phyloP scores from a whole-genome alignment of 2,329 filamentous ascomycete genomes.

The Phaeosphaeria sp. region DNA sequence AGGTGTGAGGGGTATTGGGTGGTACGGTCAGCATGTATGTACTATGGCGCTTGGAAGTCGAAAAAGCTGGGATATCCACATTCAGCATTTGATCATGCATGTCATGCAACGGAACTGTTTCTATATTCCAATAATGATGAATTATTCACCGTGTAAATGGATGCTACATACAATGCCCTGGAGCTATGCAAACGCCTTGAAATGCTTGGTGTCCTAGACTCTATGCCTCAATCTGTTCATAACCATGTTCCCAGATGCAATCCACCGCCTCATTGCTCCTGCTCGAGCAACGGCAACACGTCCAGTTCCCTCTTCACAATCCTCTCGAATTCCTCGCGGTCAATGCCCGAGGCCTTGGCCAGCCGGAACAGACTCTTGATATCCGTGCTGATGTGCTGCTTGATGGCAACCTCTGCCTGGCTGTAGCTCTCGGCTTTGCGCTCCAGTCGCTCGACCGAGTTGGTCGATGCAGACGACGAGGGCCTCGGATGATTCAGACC shows the following conservation, averaged over 20 bases:
- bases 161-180: not conserved
- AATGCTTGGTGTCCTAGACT: not conserved
- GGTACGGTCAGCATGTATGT: not conserved
- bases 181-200: not conserved
- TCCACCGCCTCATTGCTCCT: slow-evolving; percentile 46
- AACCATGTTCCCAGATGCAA: not conserved
- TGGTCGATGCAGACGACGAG: slow-evolving; percentile 51
- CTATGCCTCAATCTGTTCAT: not conserved
- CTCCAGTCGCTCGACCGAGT: slow-evolving; percentile 66
- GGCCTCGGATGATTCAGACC: slow-evolving; percentile 44
- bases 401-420: slow-evolving; percentile 74
- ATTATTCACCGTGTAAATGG: not conserved
- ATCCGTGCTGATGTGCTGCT: slow-evolving; percentile 79
- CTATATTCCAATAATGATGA: not conserved
- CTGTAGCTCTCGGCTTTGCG: slow-evolving; percentile 63
- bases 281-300: slow-evolving; percentile 72
- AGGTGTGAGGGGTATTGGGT: not conserved
- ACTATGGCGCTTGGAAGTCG: not conserved
- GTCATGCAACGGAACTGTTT: not conserved
- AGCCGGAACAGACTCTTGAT: slow-evolving; percentile 79
- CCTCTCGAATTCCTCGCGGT: slow-evolving; percentile 75
- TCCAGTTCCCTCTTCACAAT: slow-evolving; percentile 76
- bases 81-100: not conserved
- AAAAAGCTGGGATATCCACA: not conserved
- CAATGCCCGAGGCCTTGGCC: slow-evolving; percentile 74